Evolutionary conservation across 345 rosid species (phyloP).

Genomic region (Arabis hirsuta): DNA sequence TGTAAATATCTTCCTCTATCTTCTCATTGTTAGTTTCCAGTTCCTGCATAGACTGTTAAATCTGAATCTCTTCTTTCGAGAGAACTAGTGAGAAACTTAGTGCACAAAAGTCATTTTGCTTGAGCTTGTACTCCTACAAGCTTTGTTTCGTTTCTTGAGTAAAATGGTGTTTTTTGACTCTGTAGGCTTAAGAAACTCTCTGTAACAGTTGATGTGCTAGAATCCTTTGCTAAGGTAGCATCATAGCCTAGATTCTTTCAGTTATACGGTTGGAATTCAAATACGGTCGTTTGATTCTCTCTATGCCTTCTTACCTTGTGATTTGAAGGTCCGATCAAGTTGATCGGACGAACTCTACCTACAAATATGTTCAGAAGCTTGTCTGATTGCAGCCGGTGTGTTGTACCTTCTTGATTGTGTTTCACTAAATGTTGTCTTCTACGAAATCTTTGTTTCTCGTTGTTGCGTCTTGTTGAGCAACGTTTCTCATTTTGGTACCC

Average conservation of each 20-base stretch:
- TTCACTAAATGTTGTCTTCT: background rate
- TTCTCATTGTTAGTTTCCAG: constrained; percentile 10
- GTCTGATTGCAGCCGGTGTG: background rate
- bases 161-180: background rate
- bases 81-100: constrained; percentile 15
- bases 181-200: background rate
- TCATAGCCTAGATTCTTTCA: background rate
- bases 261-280: background rate
- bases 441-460: background rate
- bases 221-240: background rate
- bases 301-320: background rate
- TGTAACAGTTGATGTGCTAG: background rate
- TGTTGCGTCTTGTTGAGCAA: constrained; percentile 10
- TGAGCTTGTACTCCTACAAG: background rate
- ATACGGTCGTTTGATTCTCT: background rate
- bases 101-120: constrained; percentile 12
- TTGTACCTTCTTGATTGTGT: background rate
- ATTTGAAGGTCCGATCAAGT: constrained; percentile 20
- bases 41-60: constrained; percentile 4
- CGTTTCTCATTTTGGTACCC: background rate
- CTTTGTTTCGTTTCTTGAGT: background rate
- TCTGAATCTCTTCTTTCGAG: constrained; percentile 18
- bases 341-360: background rate
- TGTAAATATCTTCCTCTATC: constrained; percentile 47
- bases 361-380: too few relatives aligned